Evolutionary conservation across 2,329 filamentous ascomycete genomes (phyloP).

Genomic region (Aspergillus piperis): DNA sequence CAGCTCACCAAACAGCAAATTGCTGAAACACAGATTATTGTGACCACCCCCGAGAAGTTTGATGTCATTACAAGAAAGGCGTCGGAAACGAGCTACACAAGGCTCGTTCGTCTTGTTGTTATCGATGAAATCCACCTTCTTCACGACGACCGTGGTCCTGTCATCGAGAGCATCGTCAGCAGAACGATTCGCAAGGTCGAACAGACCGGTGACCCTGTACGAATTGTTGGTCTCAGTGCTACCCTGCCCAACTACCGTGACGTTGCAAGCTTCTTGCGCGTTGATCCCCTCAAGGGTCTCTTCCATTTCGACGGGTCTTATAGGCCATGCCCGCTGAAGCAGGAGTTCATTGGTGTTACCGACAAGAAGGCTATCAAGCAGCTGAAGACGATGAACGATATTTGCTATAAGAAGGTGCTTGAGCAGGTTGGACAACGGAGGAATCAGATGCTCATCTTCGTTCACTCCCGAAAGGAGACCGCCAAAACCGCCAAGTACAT

Average conservation of each 20-base stretch:
- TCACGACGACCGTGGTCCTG: constrained; percentile 94
- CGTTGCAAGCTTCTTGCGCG: constrained; percentile 91
- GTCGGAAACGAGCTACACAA: constrained; percentile 94
- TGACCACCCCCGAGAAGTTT: constrained; percentile 98
- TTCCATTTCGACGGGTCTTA: constrained; percentile 97
- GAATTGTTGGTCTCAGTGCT: constrained; percentile 88
- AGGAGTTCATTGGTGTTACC: constrained; percentile 96
- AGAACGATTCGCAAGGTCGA: constrained; percentile 90
- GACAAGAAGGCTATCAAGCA: constrained; percentile 99
- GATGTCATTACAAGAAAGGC: constrained; percentile 98
- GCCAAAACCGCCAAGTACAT: constrained; percentile 97
- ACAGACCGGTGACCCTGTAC: constrained; percentile 89
- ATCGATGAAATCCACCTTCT: constrained; percentile 98
- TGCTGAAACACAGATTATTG: constrained; percentile 94
- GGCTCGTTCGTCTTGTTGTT: constrained; percentile 91
- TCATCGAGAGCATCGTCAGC: constrained; percentile 94
- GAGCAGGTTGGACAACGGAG: constrained; percentile 91
- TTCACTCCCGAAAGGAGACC: constrained; percentile 97
- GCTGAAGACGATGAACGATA: constrained; percentile 98
- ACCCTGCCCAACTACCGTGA: constrained; percentile 96
- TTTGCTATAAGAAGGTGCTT: constrained; percentile 95
- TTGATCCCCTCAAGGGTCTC: constrained; percentile 79
- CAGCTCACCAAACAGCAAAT: constrained; percentile 99
- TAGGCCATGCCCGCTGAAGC: constrained; percentile 88
- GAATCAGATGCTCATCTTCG: constrained; percentile 99